These are phyloP conservation scores for Nidula microcarpa DNA, from an alignment of 768 basidiomycete species.

Conservation along the genomic window DNA sequence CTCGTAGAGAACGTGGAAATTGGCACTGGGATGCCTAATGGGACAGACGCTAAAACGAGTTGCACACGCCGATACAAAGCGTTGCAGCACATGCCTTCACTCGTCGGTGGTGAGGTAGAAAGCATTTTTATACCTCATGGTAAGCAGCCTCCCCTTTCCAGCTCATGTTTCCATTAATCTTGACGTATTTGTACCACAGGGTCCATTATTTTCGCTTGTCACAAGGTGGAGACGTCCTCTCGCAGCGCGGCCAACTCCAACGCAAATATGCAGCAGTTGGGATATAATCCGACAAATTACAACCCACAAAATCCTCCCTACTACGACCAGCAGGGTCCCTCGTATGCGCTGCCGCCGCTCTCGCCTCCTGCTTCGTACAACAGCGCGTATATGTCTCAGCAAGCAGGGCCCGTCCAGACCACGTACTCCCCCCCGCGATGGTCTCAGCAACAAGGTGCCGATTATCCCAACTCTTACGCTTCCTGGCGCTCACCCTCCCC, in stretches of 20 bases:
- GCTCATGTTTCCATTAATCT: conserved; percentile 18
- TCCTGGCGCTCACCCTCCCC: conserved; percentile 22
- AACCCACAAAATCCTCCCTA: conserved; percentile 27
- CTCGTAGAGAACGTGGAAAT: conserved; percentile 71
- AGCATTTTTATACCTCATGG: conserved; percentile 92
- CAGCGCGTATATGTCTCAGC: conserved; percentile 30
- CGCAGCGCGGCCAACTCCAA: conserved; percentile 34
- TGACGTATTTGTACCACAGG: conserved; percentile 35
- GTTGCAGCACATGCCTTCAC: conserved; percentile 57
- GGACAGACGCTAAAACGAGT: conserved; percentile 77
- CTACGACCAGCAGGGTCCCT: conserved; percentile 35
- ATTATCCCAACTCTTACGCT: conserved; percentile 16
- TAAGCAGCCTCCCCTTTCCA: conserved; percentile 29
- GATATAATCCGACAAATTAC: conserved; percentile 35
- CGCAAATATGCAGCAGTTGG: conserved; percentile 42
- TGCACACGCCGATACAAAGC: conserved; percentile 85
- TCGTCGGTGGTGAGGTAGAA: conserved; percentile 64
- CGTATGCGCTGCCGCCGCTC: conserved; percentile 41
- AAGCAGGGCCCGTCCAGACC: conserved; percentile 21
- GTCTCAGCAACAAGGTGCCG: conserved; percentile 34
- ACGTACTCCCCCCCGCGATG: conserved; percentile 40
- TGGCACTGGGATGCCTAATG: conserved; percentile 41
- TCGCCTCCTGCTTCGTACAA: conserved; percentile 26
- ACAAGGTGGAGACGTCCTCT: conserved; percentile 52
- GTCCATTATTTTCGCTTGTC: conserved; percentile 71